Evolutionary conservation across 2,329 filamentous ascomycete genomes (phyloP), one percentile per base, ranked within the genome.

Genomic region (Colletotrichum viniferum): DNA sequence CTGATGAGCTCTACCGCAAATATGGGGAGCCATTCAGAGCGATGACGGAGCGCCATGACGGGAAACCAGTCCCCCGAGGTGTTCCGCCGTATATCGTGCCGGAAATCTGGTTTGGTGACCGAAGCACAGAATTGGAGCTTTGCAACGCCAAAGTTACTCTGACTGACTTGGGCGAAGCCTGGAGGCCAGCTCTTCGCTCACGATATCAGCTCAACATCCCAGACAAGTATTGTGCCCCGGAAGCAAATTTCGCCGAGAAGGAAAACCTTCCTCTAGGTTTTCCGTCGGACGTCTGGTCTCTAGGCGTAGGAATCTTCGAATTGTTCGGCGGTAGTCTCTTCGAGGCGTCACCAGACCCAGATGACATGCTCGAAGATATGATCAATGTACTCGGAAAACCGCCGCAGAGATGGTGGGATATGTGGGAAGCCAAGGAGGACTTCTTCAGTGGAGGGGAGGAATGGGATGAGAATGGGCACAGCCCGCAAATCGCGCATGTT

Each of bases 311-410:
- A 3, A 58, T 58, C 1, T 58, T 26, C 9, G 55, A 58, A 24
- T 0, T 28, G 0, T 28, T 58, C 1, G 55, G 18, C 24, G 2
- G 1, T 7, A 1, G 2, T 1, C n/a, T 48, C 0, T 52, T 58
- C 2, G 55, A 58, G 13, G 21, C 2, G 2, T 28, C 26, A 0
- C 5, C 55, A 58, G 16, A 28, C 1, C 26, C 26, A 26, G 55
- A 58, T 24, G 21, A 1, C 0, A 28, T 28, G 21, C 26, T 24
- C 7, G 21, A 26, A 12, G 26, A 28, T 0, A 58, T 58, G 24
- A 58, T 58, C 24, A 58, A 58, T 2, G 1, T 5, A 0, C 14
- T 58, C 0, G 58, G 58, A 1, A 61, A 61, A 32, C 26, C 28
- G 0, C 58, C 58, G 0, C 28, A 61, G 5, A 32, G 26, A n/a